A percentile compares a stretch with the other conserved stretches of the same genome.
Evolutionary conservation across 805 yeast genomes (phyloP).

Genomic region (Lachancea quebecensis): DNA sequence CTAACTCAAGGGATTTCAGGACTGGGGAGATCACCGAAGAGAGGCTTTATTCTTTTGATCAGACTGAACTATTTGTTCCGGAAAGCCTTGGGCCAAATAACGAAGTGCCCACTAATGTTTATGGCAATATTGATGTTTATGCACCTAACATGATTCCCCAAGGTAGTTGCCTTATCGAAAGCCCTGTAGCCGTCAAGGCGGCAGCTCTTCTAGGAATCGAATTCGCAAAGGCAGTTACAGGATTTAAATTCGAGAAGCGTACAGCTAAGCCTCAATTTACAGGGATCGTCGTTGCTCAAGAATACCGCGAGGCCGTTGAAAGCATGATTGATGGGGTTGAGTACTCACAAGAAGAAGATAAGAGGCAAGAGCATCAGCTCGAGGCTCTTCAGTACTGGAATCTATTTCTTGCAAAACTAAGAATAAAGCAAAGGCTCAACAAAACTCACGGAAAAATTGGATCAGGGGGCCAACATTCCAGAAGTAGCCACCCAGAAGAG

Average conservation of each 20-base stretch:
- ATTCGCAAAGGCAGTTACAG: slow-evolving; percentile 80
- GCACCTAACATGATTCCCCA: slow-evolving; percentile 74
- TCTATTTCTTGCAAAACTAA: slow-evolving; percentile 30
- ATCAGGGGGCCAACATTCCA: too few relatives aligned
- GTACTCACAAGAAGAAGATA: slow-evolving; percentile 31
- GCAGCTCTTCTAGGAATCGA: slow-evolving; percentile 66
- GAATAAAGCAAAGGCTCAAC: slow-evolving; percentile 35
- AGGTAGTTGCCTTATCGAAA: slow-evolving; percentile 58
- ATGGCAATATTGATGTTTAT: slow-evolving; percentile 79
- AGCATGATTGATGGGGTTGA: slow-evolving; percentile 27
- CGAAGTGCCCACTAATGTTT: slow-evolving; percentile 63
- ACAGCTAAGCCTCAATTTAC: slow-evolving; percentile 56
- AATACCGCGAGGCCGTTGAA: slow-evolving; percentile 35
- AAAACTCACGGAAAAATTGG: slow-evolving; percentile 37
- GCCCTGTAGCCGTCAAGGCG: slow-evolving; percentile 56
- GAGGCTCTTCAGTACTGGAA: slow-evolving; percentile 39
- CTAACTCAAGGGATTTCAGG: slow-evolving; percentile 29
- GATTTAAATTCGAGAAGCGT: slow-evolving; percentile 63
- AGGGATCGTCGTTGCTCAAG: slow-evolving; percentile 69
- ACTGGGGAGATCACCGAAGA: slow-evolving; percentile 50
- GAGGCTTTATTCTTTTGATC: slow-evolving; percentile 68
- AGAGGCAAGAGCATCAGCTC: slow-evolving; percentile 38
- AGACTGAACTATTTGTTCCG: slow-evolving; percentile 67
- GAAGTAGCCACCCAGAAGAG: too few relatives aligned
- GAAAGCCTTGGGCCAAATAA: slow-evolving; percentile 54